Conservation (phyloP, 768 basidiomycete genomes). For the Macrolepiota albuminosa region DNA sequence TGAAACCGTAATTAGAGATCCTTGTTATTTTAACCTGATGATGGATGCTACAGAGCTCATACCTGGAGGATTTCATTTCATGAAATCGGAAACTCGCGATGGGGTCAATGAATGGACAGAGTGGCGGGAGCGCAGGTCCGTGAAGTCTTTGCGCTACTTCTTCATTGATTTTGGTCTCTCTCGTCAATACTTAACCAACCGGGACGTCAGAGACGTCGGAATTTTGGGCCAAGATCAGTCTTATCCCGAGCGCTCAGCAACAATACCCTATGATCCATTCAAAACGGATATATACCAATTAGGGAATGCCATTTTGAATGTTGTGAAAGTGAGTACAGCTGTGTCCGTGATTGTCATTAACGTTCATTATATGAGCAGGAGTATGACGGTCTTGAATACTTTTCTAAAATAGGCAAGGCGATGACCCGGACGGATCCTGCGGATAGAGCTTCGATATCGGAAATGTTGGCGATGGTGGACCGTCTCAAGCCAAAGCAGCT, state of each 20-base stretch:
- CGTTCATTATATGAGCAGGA: background rate
- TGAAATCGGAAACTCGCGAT: slow-evolving; percentile 6
- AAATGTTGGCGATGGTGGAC: too few relatives aligned
- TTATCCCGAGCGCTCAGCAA: slow-evolving; percentile 15
- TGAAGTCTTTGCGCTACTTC: background rate
- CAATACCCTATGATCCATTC: slow-evolving; percentile 30
- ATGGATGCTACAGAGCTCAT: slow-evolving; percentile 4
- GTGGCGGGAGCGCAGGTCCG: background rate
- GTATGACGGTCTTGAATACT: background rate
- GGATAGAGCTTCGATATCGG: too few relatives aligned
- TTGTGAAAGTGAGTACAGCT: background rate
- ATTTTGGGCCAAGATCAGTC: slow-evolving; percentile 37
- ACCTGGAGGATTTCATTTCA: slow-evolving; percentile 21
- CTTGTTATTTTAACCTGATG: slow-evolving; percentile 10
- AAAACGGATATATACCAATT: slow-evolving; percentile 29
- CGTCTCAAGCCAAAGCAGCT: too few relatives aligned
- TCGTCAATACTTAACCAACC: slow-evolving; percentile 11
- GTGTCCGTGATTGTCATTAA: background rate
- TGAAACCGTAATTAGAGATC: background rate
- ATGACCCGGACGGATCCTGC: background rate
- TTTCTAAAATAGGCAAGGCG: background rate
- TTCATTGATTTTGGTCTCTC: slow-evolving; percentile 12
- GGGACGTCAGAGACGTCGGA: slow-evolving; percentile 17
- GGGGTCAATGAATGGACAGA: slow-evolving; percentile 4
- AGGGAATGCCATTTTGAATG: background rate